Evolutionary conservation across 2,329 filamentous ascomycete species (phyloP).

Genomic region (Botrytis fabae): DNA sequence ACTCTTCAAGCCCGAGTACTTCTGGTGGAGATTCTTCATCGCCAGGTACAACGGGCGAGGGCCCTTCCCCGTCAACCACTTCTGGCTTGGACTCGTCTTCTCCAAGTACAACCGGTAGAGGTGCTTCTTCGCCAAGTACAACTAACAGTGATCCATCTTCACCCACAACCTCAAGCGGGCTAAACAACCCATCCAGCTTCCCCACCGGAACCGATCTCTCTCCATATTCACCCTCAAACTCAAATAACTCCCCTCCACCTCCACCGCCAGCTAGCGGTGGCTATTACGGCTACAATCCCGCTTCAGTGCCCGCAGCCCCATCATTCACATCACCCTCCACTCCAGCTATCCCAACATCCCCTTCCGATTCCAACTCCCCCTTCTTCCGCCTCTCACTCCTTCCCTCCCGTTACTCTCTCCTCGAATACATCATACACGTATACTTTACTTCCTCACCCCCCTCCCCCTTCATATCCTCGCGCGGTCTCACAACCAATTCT

Average conservation of each 20-base stretch:
- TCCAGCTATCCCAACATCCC: not conserved
- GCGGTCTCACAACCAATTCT: not conserved
- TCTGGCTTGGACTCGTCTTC: not conserved
- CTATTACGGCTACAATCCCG: not conserved
- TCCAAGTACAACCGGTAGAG: not conserved
- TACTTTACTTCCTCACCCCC: not conserved
- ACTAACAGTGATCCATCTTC: not conserved
- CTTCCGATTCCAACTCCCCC: not conserved
- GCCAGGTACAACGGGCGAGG: not conserved
- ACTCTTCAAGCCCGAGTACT: not conserved
- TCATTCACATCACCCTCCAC: not conserved
- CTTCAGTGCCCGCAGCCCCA: not conserved
- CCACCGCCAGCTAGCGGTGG: not conserved
- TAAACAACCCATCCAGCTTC: not conserved
- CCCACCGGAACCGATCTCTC: not conserved
- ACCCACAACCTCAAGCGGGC: not conserved
- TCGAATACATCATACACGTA: conserved; percentile 1
- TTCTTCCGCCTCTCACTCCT: conserved; percentile 11
- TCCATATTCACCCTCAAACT: not conserved
- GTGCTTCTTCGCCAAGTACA: not conserved
- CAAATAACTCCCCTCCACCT: not conserved
- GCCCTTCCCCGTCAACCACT: not conserved
- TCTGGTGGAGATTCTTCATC: not conserved
- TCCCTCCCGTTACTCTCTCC: not conserved
- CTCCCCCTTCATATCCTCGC: not conserved